Evolutionary conservation across 2,329 filamentous ascomycete genomes (phyloP).

Genomic region (Rutstroemia sp.): DNA sequence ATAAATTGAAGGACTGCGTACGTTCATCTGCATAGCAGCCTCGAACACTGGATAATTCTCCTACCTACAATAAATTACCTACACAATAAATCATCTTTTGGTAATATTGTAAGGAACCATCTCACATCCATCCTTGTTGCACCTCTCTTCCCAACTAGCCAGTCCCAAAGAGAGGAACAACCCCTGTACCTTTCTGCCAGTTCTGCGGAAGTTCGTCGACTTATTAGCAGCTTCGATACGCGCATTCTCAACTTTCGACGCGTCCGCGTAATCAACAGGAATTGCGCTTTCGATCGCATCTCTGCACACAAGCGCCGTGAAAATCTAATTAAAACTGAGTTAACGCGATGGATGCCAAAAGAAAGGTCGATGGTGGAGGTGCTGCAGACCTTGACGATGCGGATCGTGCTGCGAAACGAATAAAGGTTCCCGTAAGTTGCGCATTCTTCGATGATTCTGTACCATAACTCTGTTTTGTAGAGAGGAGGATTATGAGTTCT

Average conservation of each 20-base stretch:
- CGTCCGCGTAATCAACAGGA: constrained; percentile 2
- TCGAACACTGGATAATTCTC: neutral
- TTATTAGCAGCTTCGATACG: constrained; percentile 5
- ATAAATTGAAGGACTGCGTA: neutral
- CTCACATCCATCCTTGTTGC: constrained; percentile 5
- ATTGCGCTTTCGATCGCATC: constrained; percentile 8
- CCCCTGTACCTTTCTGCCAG: constrained; percentile 9
- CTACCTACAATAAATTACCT: neutral
- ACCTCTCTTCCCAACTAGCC: neutral
- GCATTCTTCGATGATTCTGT: neutral
- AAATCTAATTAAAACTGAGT: neutral
- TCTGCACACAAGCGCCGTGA: neutral
- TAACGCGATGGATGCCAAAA: constrained; percentile 38
- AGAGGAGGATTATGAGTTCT: constrained; percentile 6
- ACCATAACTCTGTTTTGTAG: constrained; percentile 7
- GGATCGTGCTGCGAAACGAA: constrained; percentile 48
- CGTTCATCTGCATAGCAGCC: neutral
- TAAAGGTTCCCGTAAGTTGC: constrained; percentile 49
- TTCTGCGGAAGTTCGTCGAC: constrained; percentile 5
- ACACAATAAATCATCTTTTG: neutral
- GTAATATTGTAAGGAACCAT: neutral
- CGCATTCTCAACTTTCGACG: constrained; percentile 9
- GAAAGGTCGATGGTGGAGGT: constrained; percentile 39
- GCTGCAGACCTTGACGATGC: constrained; percentile 41
- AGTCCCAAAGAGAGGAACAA: constrained; percentile 2